Evolutionary conservation across 352 stramenopile genomes (phyloP), one percentile per base, ranked within the genome.

Genomic region (Phytophthora rubi): DNA sequence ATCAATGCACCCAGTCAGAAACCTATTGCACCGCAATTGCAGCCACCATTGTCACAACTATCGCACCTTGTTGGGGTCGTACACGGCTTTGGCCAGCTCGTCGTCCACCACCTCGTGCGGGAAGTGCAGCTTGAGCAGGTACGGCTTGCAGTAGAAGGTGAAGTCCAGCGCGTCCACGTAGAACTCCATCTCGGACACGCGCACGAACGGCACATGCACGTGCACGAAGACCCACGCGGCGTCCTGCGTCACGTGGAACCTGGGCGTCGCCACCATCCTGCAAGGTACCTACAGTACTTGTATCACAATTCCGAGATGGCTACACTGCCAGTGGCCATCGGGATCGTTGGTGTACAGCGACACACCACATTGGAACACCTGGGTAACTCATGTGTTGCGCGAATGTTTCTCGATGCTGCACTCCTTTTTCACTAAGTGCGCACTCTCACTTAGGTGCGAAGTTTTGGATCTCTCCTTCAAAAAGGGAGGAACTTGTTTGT

Each of bases 141-240:
- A 99, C 13, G 98, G 98, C 65, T 98, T 98, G 77, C 96, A 98
- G 77, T 93, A 98, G 77, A 99, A 98, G 33, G 88, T 90, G 76
- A 99, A 99, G 53, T 94, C 86, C 71, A 67, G 68, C 64, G 89
- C 86, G 68, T 98, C 91, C 21, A 98, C 88, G 49, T 95, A 77
- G 75, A 96, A 98, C 77, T 98, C 93, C 86, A 97, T 95, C 58
- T 97, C 90, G 13, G 85, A 93, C 37, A 98, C 91, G 58, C 91
- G 91, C 47, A 98, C 91, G 68, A 95, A 97, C 15, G 91, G 91
- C 66, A 97, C 90, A 66, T 93, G 82, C 26, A 97, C 88, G 70
- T 97, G 89, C 42, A 97, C 80, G 67, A 90, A 95, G 21, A 97
- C 76, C 77, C 90, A 94, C 51, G 77, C 71, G 26, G 85, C 82